phyloP scores from a whole-genome alignment of 2,329 filamentous ascomycete genomes.

The Ophiocordyceps camponoti-saundersi region DNA sequence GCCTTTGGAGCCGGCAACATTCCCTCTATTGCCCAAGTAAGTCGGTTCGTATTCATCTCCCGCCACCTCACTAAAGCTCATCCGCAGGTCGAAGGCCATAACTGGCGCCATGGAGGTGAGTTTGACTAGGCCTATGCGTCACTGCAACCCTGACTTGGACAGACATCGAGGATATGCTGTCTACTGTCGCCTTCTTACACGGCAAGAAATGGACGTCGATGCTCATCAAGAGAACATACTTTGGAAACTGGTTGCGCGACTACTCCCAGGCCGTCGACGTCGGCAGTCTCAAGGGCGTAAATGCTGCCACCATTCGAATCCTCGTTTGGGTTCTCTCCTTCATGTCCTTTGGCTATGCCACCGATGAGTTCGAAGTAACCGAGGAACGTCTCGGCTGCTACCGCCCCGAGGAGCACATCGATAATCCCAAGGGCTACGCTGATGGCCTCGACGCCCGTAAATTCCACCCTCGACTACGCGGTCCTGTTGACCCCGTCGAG shows the following conservation, averaged over 20 bases:
- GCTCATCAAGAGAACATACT: conserved; percentile 78
- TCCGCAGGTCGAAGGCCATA: conserved; percentile 52
- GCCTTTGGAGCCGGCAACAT: conserved; percentile 87
- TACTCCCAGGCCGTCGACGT: conserved; percentile 92
- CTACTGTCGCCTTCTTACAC: conserved; percentile 45
- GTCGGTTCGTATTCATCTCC: background rate
- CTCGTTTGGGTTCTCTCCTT: conserved; percentile 81
- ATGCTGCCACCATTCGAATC: conserved; percentile 77
- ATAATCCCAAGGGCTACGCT: conserved; percentile 77
- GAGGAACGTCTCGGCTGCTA: conserved; percentile 71
- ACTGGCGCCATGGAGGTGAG: conserved; percentile 29
- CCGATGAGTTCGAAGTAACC: conserved; percentile 71
- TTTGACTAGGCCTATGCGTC: conserved; percentile 9
- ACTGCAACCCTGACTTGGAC: background rate
- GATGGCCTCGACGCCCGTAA: conserved; percentile 73
- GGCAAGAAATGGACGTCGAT: conserved; percentile 78
- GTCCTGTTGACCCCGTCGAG: conserved; percentile 62
- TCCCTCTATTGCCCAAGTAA: conserved; percentile 49
- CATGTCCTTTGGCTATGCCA: conserved; percentile 74
- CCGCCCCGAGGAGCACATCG: conserved; percentile 57
- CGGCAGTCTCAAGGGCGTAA: conserved; percentile 79
- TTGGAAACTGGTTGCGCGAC: conserved; percentile 88
- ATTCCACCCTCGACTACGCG: conserved; percentile 68
- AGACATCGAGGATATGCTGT: conserved; percentile 85
- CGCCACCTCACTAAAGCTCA: background rate